Conservation (phyloP, 2,329 filamentous ascomycete species). For the Aureobasidium pullulans region DNA sequence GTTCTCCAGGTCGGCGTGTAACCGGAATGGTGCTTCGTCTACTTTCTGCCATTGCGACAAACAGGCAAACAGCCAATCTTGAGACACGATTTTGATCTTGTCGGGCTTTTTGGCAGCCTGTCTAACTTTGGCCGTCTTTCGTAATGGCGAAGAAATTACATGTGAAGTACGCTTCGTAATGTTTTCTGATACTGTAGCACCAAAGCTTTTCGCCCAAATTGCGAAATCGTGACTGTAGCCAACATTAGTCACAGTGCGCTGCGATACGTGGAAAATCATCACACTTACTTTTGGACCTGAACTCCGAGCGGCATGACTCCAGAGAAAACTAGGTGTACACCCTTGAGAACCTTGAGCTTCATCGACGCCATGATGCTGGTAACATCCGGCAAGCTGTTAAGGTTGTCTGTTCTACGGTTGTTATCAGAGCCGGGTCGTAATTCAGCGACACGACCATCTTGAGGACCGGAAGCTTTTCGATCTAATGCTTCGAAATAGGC, state of each 20-base stretch:
- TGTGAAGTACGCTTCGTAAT: constrained; percentile 55
- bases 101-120: constrained; percentile 71
- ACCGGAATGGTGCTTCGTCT: constrained; percentile 70
- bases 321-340: constrained; percentile 76
- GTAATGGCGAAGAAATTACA: constrained; percentile 61
- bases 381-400: constrained; percentile 70
- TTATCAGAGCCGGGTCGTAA: constrained; percentile 46
- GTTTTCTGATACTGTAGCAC: constrained; percentile 58
- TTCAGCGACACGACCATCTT: constrained; percentile 42
- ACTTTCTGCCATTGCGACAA: constrained; percentile 76
- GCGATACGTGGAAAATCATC: background rate
- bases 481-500: constrained; percentile 83
- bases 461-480: constrained; percentile 35
- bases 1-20: constrained; percentile 46
- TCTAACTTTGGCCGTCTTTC: constrained; percentile 83
- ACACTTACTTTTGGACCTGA: constrained; percentile 55
- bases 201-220: constrained; percentile 79
- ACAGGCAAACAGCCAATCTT: constrained; percentile 81
- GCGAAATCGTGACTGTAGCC: constrained; percentile 65
- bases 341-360: constrained; percentile 68
- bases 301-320: constrained; percentile 80
- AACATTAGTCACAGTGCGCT: constrained; percentile 25
- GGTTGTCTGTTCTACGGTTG: constrained; percentile 39
- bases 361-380: constrained; percentile 75
- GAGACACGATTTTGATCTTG: constrained; percentile 78